Conservation (phyloP, 352 stramenopile genomes). For the Pythium graminicola region DNA sequence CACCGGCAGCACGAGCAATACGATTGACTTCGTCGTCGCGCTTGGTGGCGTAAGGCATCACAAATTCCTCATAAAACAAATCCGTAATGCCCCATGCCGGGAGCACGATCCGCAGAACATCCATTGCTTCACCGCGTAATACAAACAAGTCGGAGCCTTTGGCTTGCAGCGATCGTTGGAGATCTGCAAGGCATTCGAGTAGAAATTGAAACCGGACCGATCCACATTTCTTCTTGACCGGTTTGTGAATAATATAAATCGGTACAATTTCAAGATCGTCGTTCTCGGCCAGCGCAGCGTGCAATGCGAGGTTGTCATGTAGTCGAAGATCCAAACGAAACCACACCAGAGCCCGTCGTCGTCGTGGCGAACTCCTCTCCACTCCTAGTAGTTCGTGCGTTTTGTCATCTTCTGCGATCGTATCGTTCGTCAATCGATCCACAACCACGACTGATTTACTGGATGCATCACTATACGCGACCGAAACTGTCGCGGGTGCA, state of each 20-base stretch:
- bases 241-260: constrained; percentile 84
- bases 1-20: constrained; percentile 28
- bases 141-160: constrained; percentile 43
- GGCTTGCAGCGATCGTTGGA: constrained; percentile 34
- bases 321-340: constrained; percentile 93
- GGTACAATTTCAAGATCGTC: constrained; percentile 41
- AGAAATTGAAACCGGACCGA: constrained; percentile 87
- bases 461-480: background rate
- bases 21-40: constrained; percentile 38
- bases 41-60: constrained; percentile 40
- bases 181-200: constrained; percentile 84
- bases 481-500: constrained; percentile 1
- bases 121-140: constrained; percentile 46
- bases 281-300: constrained; percentile 39
- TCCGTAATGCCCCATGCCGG: constrained; percentile 59
- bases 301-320: constrained; percentile 93
- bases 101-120: constrained; percentile 46
- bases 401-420: background rate
- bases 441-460: background rate
- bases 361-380: constrained; percentile 6
- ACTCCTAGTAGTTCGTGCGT: too few relatives aligned
- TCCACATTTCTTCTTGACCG: constrained; percentile 60
- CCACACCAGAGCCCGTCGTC: constrained; percentile 71
- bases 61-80: constrained; percentile 59
- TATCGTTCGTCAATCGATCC: background rate